Percentiles rank a stretch among this genome's conserved stretches.
These are phyloP conservation scores for Rhizopogon salebrosus DNA, from an alignment of 768 basidiomycete species.

Conservation along the genomic window DNA sequence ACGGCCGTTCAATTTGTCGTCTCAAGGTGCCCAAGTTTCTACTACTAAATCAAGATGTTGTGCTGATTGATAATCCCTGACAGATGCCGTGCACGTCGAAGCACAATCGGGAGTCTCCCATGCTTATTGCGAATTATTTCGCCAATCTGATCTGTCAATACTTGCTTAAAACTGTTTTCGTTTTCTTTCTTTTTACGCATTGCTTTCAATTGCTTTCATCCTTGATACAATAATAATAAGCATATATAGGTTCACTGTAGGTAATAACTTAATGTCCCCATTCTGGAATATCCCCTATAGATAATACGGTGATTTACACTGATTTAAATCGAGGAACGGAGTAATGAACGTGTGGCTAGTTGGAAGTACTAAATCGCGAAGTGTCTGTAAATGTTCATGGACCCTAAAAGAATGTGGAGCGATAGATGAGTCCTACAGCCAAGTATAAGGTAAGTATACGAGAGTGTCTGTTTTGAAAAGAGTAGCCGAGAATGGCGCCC, in stretches of 20 bases:
- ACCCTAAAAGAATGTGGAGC: background rate
- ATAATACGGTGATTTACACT: background rate
- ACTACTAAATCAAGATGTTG: background rate
- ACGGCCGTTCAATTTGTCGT: slow-evolving; percentile 12
- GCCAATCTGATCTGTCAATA: background rate
- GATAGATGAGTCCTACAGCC: background rate
- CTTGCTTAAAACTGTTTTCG: background rate
- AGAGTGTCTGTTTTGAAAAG: no score
- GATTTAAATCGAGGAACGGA: background rate
- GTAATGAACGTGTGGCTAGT: background rate
- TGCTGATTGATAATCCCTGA: background rate
- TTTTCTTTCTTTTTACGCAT: background rate
- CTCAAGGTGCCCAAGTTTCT: background rate
- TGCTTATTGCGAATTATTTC: background rate
- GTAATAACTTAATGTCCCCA: background rate
- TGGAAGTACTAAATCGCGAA: background rate
- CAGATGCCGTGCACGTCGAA: background rate
- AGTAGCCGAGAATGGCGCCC: background rate
- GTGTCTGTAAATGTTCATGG: background rate
- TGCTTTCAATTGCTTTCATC: background rate
- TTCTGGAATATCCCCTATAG: background rate
- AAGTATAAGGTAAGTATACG: no score
- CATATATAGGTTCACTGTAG: background rate
- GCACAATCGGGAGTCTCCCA: background rate
- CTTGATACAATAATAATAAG: background rate